phyloP scores from a whole-genome alignment of 2,329 filamentous ascomycete genomes.

The Golovinomyces cichoracearum region DNA sequence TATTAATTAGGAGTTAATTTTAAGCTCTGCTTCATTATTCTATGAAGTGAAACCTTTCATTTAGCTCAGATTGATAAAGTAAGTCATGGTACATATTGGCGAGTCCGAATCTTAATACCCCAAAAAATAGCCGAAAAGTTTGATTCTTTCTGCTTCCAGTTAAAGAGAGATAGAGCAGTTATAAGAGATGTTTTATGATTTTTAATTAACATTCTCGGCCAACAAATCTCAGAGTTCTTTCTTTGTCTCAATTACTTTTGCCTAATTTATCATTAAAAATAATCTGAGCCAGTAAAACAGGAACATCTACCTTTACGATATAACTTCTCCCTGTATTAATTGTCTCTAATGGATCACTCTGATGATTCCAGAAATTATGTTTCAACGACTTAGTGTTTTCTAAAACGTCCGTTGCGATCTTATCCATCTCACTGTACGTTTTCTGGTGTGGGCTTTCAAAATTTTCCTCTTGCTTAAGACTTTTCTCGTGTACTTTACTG shows the following conservation, averaged over 20 bases:
- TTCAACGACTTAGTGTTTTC: conserved; percentile 31
- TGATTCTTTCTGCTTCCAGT: no score
- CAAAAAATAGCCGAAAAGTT: no score
- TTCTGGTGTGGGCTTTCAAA: conserved; percentile 23
- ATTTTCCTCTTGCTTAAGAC: conserved; percentile 30
- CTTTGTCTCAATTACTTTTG: conserved; percentile 4
- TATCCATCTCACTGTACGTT: conserved; percentile 29
- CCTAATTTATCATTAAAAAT: not conserved
- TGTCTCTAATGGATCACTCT: conserved; percentile 30
- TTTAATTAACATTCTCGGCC: not conserved
- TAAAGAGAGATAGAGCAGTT: no score
- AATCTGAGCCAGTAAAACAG: not conserved
- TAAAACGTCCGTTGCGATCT: conserved; percentile 38
- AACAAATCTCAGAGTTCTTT: conserved; percentile 4
- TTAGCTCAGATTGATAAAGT: no score
- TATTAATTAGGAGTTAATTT: no score
- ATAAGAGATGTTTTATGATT: not conserved
- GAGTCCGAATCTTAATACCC: no score
- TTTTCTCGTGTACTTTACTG: conserved; percentile 45
- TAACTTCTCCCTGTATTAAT: conserved; percentile 28
- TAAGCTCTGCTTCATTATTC: no score
- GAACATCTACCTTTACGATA: conserved; percentile 22
- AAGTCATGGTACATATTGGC: no score
- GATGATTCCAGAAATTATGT: conserved; percentile 37
- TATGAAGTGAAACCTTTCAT: no score